Evolutionary conservation across 768 basidiomycete species (phyloP).

Genomic region (Boletus huronensis): DNA sequence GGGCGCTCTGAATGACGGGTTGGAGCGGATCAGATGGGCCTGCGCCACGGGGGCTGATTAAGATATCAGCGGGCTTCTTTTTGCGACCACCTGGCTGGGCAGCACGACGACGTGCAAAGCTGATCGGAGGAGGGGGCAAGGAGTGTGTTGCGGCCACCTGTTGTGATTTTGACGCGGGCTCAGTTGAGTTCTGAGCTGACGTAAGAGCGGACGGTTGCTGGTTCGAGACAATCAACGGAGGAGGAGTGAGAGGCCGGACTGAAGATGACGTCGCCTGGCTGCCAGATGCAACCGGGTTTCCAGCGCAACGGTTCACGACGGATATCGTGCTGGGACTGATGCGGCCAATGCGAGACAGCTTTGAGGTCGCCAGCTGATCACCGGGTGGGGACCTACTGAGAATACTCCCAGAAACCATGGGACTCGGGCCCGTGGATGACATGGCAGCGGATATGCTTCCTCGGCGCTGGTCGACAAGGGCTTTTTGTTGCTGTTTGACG

Average conservation of each 20-base stretch:
- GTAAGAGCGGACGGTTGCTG: conserved; percentile 19
- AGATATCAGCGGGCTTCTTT: conserved; percentile 75
- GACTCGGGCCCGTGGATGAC: conserved; percentile 27
- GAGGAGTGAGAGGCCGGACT: conserved; percentile 21
- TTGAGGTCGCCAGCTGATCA: conserved; percentile 29
- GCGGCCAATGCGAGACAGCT: conserved; percentile 31
- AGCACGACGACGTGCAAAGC: conserved; percentile 73
- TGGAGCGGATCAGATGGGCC: conserved; percentile 51
- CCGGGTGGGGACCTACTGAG: conserved; percentile 24
- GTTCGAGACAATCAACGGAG: conserved; percentile 25
- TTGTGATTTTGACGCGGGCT: conserved; percentile 24
- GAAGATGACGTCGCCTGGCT: conserved; percentile 25
- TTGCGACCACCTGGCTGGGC: conserved; percentile 55
- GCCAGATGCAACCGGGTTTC: conserved; percentile 22
- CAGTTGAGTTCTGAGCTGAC: conserved; percentile 15
- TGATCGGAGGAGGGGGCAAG: conserved; percentile 67
- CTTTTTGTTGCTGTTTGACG: conserved; percentile 69
- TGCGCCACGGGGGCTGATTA: conserved; percentile 67
- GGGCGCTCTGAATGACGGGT: conserved; percentile 74
- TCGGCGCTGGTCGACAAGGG: conserved; percentile 65
- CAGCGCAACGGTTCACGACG: conserved; percentile 23
- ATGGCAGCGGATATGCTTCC: conserved; percentile 49
- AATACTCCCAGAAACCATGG: conserved; percentile 21
- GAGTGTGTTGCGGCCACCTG: conserved; percentile 32
- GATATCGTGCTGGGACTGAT: conserved; percentile 37